Conservation (phyloP, 2,329 filamentous ascomycete genomes). For the Aspergillus sp. region DNA sequence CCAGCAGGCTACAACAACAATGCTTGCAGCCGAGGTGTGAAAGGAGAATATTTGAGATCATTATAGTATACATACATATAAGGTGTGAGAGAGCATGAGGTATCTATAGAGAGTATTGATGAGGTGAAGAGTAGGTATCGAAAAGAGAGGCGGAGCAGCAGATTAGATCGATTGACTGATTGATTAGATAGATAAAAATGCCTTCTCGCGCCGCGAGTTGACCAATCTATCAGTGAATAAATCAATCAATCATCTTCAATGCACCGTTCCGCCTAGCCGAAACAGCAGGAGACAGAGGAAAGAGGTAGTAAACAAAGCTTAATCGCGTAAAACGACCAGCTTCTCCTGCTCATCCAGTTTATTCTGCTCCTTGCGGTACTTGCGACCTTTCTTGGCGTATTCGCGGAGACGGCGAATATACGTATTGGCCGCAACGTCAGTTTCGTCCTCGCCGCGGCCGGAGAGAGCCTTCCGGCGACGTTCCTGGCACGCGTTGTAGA, state of each 20-base stretch:
- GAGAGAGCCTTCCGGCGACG: slow-evolving; percentile 56
- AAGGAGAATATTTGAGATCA: not conserved
- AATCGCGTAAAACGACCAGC: slow-evolving; percentile 30
- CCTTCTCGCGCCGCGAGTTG: not conserved
- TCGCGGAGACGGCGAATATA: slow-evolving; percentile 44
- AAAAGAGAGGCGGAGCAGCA: not conserved
- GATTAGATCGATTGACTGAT: not conserved
- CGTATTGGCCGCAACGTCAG: slow-evolving; percentile 45
- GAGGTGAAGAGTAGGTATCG: not conserved
- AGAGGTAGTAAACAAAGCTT: not conserved
- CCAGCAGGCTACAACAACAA: too few species aligned
- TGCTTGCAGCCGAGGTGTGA: not conserved
- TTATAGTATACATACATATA: not conserved
- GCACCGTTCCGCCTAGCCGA: not conserved
- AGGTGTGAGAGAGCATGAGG: not conserved
- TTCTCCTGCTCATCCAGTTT: slow-evolving; percentile 51
- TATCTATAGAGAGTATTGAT: not conserved
- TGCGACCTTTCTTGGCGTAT: slow-evolving; percentile 58
- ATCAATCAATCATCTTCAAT: not conserved
- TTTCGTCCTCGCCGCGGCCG: slow-evolving; percentile 40
- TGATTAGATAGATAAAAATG: not conserved
- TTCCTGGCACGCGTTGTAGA: slow-evolving; percentile 60
- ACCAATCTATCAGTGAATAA: not conserved
- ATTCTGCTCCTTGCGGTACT: slow-evolving; percentile 60
- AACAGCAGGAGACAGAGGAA: not conserved